Evolutionary conservation across 345 rosid species (phyloP).

Genomic region (Tarenaya hassleriana): DNA sequence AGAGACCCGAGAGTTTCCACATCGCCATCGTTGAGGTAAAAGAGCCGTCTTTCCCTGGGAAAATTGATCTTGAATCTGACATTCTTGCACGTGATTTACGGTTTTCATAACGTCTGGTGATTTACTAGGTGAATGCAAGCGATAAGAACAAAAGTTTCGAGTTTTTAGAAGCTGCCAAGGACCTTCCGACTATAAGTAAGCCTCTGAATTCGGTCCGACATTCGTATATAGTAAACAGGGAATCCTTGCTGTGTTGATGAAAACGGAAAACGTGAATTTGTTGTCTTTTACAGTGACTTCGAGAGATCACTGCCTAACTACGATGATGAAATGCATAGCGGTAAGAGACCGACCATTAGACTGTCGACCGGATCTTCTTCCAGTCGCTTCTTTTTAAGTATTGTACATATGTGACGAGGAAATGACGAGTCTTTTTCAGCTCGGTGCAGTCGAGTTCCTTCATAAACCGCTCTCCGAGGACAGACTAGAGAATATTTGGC

Average conservation of each 20-base stretch:
- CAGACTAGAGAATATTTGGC: constrained; percentile 88
- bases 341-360: constrained; percentile 37
- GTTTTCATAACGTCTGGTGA: not conserved
- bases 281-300: constrained; percentile 66
- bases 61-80: too few relatives aligned
- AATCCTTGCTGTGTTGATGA: too few relatives aligned
- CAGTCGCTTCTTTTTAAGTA: too few relatives aligned
- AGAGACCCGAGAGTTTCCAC: constrained; percentile 65
- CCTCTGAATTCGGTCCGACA: not conserved
- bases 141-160: constrained; percentile 43
- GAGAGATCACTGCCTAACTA: constrained; percentile 69
- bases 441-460: constrained; percentile 96
- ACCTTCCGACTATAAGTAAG: constrained; percentile 72
- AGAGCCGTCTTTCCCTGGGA: too few relatives aligned
- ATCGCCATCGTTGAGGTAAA: constrained; percentile 82
- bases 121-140: constrained; percentile 42
- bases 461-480: constrained; percentile 73
- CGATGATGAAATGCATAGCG: constrained; percentile 93
- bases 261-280: too few relatives aligned
- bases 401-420: constrained; percentile 11
- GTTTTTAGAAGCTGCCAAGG: constrained; percentile 79
- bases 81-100: too few relatives aligned
- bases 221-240: too few relatives aligned
- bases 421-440: constrained; percentile 48
- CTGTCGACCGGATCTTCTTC: too few relatives aligned